Evolutionary conservation across 176 grass and related monocot species (phyloP).

Genomic region (Coix lacrymajobi): DNA sequence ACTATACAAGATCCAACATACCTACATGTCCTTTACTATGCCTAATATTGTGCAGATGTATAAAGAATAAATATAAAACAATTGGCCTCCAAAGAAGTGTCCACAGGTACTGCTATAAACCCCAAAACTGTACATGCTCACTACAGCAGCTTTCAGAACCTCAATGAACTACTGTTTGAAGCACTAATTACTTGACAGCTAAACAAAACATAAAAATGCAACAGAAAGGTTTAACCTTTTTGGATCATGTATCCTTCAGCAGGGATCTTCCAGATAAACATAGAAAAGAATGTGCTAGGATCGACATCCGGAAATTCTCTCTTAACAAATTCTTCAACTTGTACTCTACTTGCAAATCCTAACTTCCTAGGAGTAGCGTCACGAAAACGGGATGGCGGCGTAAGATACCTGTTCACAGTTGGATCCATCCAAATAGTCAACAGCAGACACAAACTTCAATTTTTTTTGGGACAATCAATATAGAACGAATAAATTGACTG

Average conservation of each 20-base stretch:
- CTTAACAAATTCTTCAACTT: slow-evolving; percentile 73
- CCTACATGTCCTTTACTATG: not conserved
- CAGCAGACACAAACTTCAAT: not conserved
- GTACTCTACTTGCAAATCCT: slow-evolving; percentile 60
- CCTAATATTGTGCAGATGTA: slow-evolving; percentile 4
- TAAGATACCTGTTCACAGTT: slow-evolving; percentile 57
- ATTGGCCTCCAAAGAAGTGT: slow-evolving; percentile 4
- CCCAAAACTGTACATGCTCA: not conserved
- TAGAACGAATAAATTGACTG: slow-evolving; percentile 11
- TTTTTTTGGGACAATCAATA: not conserved
- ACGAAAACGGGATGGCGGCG: slow-evolving; percentile 50
- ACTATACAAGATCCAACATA: not conserved
- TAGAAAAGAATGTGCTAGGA: slow-evolving; percentile 68
- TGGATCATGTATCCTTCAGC: slow-evolving; percentile 4
- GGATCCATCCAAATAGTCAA: slow-evolving; percentile 28
- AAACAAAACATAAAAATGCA: slow-evolving; percentile 21
- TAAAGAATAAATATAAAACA: not conserved
- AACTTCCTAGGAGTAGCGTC: slow-evolving; percentile 43
- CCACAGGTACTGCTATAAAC: not conserved
- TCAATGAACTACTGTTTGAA: not conserved
- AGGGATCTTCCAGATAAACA: slow-evolving; percentile 91
- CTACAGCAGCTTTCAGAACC: slow-evolving; percentile 8
- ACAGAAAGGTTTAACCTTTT: slow-evolving; percentile 37
- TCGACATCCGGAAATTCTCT: slow-evolving; percentile 60
- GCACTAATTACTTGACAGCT: not conserved